Conservation (phyloP, 768 basidiomycete species). For the Porphyrellus cyaneotinctus region DNA sequence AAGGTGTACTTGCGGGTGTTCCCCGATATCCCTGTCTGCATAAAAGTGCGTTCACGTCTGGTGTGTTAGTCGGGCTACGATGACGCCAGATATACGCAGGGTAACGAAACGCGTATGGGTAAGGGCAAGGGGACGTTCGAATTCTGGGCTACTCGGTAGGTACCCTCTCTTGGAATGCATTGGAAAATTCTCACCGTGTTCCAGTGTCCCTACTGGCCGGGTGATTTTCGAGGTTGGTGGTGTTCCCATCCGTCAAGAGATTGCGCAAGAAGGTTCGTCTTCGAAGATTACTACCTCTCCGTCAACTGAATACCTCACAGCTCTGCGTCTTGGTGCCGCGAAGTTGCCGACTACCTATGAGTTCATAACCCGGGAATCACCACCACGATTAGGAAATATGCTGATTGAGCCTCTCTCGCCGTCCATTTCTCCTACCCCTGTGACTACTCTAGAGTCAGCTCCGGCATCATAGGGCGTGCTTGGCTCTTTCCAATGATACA, state of each 20-base stretch:
- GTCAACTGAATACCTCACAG: conserved; percentile 37
- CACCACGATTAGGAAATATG: conserved; percentile 71
- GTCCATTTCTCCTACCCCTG: conserved; percentile 8
- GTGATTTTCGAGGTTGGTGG: conserved; percentile 96
- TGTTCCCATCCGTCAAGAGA: conserved; percentile 80
- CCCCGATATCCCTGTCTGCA: conserved; percentile 95
- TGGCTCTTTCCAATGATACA: neutral
- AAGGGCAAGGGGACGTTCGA: conserved; percentile 99
- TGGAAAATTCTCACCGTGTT: neutral
- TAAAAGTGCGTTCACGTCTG: conserved; percentile 60
- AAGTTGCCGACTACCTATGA: conserved; percentile 88
- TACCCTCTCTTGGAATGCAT: neutral
- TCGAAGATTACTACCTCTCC: neutral
- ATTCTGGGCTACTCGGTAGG: conserved; percentile 91
- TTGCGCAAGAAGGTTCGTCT: conserved; percentile 81
- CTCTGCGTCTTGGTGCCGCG: conserved; percentile 79
- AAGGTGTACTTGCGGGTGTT: conserved; percentile 88
- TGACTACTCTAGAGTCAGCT: conserved; percentile 10
- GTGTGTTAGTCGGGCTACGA: neutral
- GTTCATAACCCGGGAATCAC: conserved; percentile 66
- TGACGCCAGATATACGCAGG: conserved; percentile 41
- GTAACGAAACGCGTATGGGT: conserved; percentile 99
- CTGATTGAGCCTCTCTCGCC: conserved; percentile 41
- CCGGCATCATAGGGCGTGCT: conserved; percentile 7
- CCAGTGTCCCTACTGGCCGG: conserved; percentile 79